phyloP scores from a whole-genome alignment of 225 moss, liverwort and hornwort species.

The Antitrichia curtipendula region DNA sequence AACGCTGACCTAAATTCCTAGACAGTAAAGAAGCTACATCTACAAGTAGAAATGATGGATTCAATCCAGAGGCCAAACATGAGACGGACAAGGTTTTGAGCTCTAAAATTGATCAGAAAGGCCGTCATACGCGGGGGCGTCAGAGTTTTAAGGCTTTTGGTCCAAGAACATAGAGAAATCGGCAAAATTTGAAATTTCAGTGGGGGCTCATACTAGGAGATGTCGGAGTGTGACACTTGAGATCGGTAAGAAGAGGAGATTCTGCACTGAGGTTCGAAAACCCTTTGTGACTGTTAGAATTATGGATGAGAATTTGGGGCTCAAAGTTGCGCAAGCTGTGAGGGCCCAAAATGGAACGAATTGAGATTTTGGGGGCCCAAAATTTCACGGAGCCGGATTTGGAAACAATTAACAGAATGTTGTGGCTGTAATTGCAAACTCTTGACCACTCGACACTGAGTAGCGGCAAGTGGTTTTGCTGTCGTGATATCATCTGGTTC shows the following conservation, averaged over 20 bases:
- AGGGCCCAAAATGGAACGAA: neutral
- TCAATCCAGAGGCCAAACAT: neutral
- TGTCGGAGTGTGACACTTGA: neutral
- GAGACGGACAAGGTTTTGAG: neutral
- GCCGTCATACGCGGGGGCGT: neutral
- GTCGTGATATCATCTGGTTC: neutral
- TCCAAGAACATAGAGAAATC: neutral
- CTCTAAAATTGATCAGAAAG: neutral
- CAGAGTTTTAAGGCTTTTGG: neutral
- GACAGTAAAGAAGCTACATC: neutral
- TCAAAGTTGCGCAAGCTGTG: neutral
- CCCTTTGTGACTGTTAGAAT: neutral
- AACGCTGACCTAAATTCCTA: neutral
- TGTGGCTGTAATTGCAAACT: neutral
- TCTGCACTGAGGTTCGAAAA: neutral
- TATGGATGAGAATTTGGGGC: neutral
- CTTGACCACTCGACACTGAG: neutral
- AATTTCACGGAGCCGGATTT: neutral
- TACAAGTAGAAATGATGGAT: neutral
- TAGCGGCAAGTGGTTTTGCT: neutral
- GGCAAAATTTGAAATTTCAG: neutral
- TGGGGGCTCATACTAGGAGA: neutral
- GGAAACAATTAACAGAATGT: neutral
- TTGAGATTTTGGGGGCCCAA: neutral
- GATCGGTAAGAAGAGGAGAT: neutral